Conservation (phyloP, 371 early-diverging fungal genomes). For the Mucor saturninus region DNA sequence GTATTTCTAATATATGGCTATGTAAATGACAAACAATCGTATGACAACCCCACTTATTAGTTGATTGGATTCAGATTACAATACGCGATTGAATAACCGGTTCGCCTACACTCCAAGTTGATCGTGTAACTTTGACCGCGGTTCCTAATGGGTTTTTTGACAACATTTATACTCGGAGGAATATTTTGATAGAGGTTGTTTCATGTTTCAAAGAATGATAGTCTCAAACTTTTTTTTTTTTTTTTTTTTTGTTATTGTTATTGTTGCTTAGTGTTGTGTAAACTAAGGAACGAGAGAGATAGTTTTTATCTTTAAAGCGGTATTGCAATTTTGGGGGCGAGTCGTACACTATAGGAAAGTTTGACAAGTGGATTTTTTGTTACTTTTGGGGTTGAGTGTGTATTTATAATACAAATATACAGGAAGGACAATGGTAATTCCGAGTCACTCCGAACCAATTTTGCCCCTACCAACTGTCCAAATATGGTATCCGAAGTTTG, state of each 20-base stretch:
- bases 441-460: conserved; percentile 33
- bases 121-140: conserved; percentile 9
- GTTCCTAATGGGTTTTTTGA: background rate
- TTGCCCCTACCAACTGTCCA: conserved; percentile 37
- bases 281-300: too few species aligned
- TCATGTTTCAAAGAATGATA: conserved; percentile 18
- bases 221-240: conserved; percentile 5
- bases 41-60: conserved; percentile 26
- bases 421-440: conserved; percentile 8
- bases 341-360: background rate
- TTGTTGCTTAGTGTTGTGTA: too few species aligned
- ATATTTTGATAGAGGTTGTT: conserved; percentile 1
- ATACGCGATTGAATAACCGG: conserved; percentile 1
- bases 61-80: conserved; percentile 10
- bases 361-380: background rate
- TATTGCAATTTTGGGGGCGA: conserved; percentile 23
- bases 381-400: conserved; percentile 22
- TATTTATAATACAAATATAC: conserved; percentile 31
- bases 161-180: background rate
- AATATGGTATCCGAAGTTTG: conserved; percentile 29
- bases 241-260: background rate
- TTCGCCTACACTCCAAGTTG: background rate
- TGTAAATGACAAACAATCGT: conserved; percentile 2
- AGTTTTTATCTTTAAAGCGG: background rate
- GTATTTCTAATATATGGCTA: background rate